Percentiles rank a stretch among this genome's conserved stretches.
Evolutionary conservation across 169 alveolate genomes (phyloP).

Genomic region (Cryptosporidium tyzzeri): DNA sequence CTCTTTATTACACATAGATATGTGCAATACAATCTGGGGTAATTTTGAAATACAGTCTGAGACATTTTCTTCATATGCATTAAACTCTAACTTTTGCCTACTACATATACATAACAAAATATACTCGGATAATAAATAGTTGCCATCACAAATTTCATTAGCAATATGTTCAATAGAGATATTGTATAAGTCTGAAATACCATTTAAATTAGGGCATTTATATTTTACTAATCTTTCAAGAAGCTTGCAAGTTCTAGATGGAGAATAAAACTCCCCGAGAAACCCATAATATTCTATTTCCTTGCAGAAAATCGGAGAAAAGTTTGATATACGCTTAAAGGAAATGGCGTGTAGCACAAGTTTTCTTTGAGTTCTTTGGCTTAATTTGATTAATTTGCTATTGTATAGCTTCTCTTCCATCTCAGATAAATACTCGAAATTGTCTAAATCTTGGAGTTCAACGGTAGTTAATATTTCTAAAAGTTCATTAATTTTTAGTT

Average conservation of each 20-base stretch:
- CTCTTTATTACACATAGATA: slow-evolving; percentile 37
- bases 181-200: slow-evolving; percentile 1
- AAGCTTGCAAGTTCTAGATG: slow-evolving; percentile 4
- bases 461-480: slow-evolving; percentile 25
- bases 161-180: slow-evolving; percentile 12
- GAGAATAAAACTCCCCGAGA: slow-evolving; percentile 8
- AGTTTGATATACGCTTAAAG: slow-evolving; percentile 44
- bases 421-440: background rate
- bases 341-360: slow-evolving; percentile 31
- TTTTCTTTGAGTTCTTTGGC: background rate
- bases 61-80: background rate
- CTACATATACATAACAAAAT: slow-evolving; percentile 40
- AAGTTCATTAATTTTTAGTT: slow-evolving; percentile 46
- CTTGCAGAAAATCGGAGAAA: slow-evolving; percentile 16
- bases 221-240: background rate
- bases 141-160: slow-evolving; percentile 8
- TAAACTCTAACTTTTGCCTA: slow-evolving; percentile 6
- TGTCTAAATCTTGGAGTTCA: slow-evolving; percentile 4
- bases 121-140: slow-evolving; percentile 45
- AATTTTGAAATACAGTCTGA: background rate
- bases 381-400: background rate
- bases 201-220: slow-evolving; percentile 6
- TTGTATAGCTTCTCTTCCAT: background rate
- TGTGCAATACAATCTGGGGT: slow-evolving; percentile 36
- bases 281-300: slow-evolving; percentile 38